Evolutionary conservation across 192 early-diverging fungal genomes (phyloP).

Genomic region (Martensiomyces pterosporus): DNA sequence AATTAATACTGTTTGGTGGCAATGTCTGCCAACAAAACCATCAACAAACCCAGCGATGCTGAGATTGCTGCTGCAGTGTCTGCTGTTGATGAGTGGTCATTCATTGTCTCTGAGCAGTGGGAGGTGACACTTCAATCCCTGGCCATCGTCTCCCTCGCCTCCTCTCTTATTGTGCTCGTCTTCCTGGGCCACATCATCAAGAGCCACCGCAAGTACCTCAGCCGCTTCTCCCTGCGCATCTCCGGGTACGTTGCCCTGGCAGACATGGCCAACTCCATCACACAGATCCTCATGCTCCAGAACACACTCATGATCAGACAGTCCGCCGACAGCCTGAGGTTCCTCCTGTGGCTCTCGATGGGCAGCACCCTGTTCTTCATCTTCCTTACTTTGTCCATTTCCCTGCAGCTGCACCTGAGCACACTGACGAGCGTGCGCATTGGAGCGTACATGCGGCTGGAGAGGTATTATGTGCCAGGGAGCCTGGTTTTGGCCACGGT

Average conservation of each 20-base stretch:
- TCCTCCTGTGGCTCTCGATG: conserved; percentile 35
- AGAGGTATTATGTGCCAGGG: conserved; percentile 18
- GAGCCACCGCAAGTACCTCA: conserved; percentile 20
- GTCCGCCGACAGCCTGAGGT: conserved; percentile 9
- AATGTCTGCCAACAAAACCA: too few species aligned
- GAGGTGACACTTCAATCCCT: conserved; percentile 19
- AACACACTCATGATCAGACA: conserved; percentile 36
- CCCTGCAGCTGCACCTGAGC: conserved; percentile 39
- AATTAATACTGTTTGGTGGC: too few species aligned
- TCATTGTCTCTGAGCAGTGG: conserved; percentile 31
- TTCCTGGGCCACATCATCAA: conserved; percentile 8
- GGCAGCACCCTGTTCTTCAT: conserved; percentile 22
- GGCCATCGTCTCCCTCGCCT: conserved; percentile 19
- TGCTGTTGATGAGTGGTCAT: conserved; percentile 23
- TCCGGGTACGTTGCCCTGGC: conserved; percentile 30
- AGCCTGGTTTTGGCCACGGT: conserved; percentile 14
- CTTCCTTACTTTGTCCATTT: conserved; percentile 33
- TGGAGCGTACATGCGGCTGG: conserved; percentile 31
- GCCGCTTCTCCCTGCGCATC: conserved; percentile 30
- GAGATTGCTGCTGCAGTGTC: too few species aligned
- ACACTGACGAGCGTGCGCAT: conserved; percentile 34
- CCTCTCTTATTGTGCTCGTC: conserved; percentile 11
- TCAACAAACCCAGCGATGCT: too few species aligned
- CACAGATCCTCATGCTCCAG: conserved; percentile 22
- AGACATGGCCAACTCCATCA: conserved; percentile 11